These are phyloP conservation scores for Tubosaeta brunneosetosa DNA, from an alignment of 768 basidiomycete genomes.

Conservation along the genomic window DNA sequence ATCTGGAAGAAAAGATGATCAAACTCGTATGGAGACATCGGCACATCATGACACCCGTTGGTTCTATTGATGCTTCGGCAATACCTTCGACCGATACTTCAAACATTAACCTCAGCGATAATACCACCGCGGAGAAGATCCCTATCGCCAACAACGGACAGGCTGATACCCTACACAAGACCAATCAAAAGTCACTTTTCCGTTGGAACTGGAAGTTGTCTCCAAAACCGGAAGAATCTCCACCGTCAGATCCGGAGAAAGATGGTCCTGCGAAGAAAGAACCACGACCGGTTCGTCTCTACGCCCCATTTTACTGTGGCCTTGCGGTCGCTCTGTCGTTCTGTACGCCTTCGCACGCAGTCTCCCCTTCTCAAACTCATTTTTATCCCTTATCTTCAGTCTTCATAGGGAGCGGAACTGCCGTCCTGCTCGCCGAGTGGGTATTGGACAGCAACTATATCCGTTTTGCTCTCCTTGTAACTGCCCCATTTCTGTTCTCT, in stretches of 20 bases:
- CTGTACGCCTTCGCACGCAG: constrained; percentile 42
- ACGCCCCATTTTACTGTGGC: constrained; percentile 71
- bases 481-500: constrained; percentile 69
- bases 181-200: constrained; percentile 11
- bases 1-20: constrained; percentile 77
- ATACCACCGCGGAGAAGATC: constrained; percentile 19
- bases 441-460: constrained; percentile 54
- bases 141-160: constrained; percentile 21
- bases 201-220: constrained; percentile 46
- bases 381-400: constrained; percentile 36
- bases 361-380: constrained; percentile 8
- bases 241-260: constrained; percentile 45
- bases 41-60: constrained; percentile 19
- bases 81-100: constrained; percentile 47
- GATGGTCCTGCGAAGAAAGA: constrained; percentile 29
- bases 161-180: neutral
- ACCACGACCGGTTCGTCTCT: constrained; percentile 51
- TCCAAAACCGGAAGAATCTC: constrained; percentile 18
- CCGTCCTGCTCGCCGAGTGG: constrained; percentile 60
- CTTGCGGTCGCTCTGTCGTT: constrained; percentile 56
- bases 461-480: constrained; percentile 62
- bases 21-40: constrained; percentile 69
- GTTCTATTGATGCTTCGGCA: constrained; percentile 32
- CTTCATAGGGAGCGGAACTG: constrained; percentile 62
- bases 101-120: constrained; percentile 49